Percentiles rank a stretch among this genome's conserved stretches.
Evolutionary conservation across 164 flowering plant genomes (phyloP).

Genomic region (Chloranthus sessilifolius): DNA sequence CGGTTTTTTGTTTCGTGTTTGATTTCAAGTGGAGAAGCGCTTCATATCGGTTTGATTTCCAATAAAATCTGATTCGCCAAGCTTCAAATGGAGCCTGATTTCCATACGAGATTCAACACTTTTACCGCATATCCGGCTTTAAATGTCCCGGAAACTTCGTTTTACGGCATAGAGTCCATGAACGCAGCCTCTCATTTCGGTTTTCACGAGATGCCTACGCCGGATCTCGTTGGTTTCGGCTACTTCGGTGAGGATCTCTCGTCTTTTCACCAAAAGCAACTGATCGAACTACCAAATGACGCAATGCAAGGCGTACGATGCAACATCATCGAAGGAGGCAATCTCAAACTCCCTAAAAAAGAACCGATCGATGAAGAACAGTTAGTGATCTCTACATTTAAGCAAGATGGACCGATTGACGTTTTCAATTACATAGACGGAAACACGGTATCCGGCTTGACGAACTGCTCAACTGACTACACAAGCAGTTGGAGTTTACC

Average conservation of each 20-base stretch:
- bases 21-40: too few relatives aligned
- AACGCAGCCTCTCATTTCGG: not conserved
- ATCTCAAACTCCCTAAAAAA: not conserved
- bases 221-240: constrained; percentile 2
- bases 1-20: too few relatives aligned
- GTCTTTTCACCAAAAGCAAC: not conserved
- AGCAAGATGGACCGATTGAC: not conserved
- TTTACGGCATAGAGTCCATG: not conserved
- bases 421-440: not conserved
- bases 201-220: not conserved
- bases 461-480: not conserved
- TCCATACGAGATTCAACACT: too few relatives aligned
- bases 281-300: not conserved
- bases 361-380: constrained; percentile 3
- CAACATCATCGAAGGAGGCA: not conserved
- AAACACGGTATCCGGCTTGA: not conserved
- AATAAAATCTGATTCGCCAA: too few relatives aligned
- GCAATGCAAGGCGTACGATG: not conserved
- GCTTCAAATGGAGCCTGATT: too few relatives aligned
- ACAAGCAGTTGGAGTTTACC: constrained; percentile 14
- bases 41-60: too few relatives aligned
- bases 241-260: not conserved
- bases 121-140: not conserved
- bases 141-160: not conserved
- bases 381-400: too few relatives aligned